Percentiles rank a stretch among this genome's conserved stretches.
Conservation (phyloP, 2,329 filamentous ascomycete species). For the Claviceps maximensis region DNA sequence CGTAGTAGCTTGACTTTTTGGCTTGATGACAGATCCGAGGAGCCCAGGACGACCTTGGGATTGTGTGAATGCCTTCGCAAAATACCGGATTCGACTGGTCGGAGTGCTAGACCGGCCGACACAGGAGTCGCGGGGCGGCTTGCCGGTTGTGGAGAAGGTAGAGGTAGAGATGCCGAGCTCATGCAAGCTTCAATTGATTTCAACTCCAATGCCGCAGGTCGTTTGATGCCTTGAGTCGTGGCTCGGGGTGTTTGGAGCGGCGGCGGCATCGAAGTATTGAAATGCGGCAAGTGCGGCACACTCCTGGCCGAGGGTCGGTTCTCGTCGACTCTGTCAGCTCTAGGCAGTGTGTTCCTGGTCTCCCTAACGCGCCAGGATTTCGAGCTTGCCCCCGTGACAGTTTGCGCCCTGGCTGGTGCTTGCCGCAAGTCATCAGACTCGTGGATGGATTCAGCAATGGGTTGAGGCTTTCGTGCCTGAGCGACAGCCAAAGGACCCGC, state of each 20-base stretch:
- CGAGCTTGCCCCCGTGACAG: slow-evolving; percentile 39
- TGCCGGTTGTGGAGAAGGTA: slow-evolving; percentile 42
- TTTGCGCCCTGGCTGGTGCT: slow-evolving; percentile 51
- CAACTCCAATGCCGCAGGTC: slow-evolving; percentile 38
- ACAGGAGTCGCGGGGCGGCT: slow-evolving; percentile 45
- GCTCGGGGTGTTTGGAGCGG: slow-evolving; percentile 17
- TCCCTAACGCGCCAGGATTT: slow-evolving; percentile 37
- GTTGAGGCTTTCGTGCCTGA: slow-evolving; percentile 62
- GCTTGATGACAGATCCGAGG: slow-evolving; percentile 46
- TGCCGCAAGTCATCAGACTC: slow-evolving; percentile 30
- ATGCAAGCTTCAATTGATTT: slow-evolving; percentile 45
- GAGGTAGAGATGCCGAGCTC: slow-evolving; percentile 53
- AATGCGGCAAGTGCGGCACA: slow-evolving; percentile 11
- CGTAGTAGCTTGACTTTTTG: slow-evolving; percentile 62
- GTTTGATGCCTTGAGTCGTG: slow-evolving; percentile 23
- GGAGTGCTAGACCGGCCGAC: slow-evolving; percentile 36
- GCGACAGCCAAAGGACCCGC: slow-evolving; percentile 71
- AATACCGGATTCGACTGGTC: slow-evolving; percentile 33
- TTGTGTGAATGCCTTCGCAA: slow-evolving; percentile 48
- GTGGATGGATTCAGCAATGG: slow-evolving; percentile 14
- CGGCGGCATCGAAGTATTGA: slow-evolving; percentile 11
- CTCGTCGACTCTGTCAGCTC: slow-evolving; percentile 20
- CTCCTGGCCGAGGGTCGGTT: slow-evolving; percentile 16
- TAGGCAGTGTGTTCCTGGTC: slow-evolving; percentile 27
- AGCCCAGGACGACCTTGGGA: slow-evolving; percentile 40